Conservation (phyloP, 352 stramenopile species). For the Pythium myriotylum region DNA sequence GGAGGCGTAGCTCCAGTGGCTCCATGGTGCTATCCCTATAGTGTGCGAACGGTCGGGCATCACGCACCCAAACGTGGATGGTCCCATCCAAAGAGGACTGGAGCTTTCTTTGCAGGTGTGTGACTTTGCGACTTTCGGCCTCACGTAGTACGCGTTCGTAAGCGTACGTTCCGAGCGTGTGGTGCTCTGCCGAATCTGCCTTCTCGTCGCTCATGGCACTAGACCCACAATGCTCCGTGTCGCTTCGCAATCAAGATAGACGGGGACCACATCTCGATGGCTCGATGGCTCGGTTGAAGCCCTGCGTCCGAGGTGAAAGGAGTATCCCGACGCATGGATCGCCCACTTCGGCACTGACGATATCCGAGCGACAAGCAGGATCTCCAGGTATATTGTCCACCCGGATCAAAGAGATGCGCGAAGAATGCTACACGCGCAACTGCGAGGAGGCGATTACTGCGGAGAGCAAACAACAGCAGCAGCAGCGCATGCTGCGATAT, state of each 20-base stretch:
- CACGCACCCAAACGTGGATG: constrained; percentile 64
- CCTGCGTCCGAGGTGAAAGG: too few relatives aligned
- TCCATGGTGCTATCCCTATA: constrained; percentile 47
- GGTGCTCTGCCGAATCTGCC: not conserved
- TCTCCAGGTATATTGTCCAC: not conserved
- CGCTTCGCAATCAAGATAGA: constrained; percentile 25
- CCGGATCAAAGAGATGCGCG: constrained; percentile 46
- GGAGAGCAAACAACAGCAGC: constrained; percentile 34
- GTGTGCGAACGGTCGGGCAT: constrained; percentile 54
- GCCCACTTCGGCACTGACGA: too few relatives aligned
- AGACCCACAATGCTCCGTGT: not conserved
- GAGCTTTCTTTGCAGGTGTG: constrained; percentile 28
- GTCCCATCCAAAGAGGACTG: constrained; percentile 31
- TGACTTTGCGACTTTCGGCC: constrained; percentile 42
- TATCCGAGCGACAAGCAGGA: not conserved
- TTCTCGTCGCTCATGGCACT: not conserved
- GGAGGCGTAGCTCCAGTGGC: constrained; percentile 42
- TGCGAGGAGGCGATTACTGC: constrained; percentile 25
- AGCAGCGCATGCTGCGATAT: constrained; percentile 40
- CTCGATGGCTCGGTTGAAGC: not conserved
- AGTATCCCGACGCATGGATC: too few relatives aligned
- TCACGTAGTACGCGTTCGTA: constrained; percentile 52
- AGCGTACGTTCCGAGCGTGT: constrained; percentile 22
- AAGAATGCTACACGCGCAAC: constrained; percentile 30
- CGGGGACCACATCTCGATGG: constrained; percentile 5